These are phyloP conservation scores for Lepidium didymum DNA, from an alignment of 345 rosid genomes.

Conservation along the genomic window DNA sequence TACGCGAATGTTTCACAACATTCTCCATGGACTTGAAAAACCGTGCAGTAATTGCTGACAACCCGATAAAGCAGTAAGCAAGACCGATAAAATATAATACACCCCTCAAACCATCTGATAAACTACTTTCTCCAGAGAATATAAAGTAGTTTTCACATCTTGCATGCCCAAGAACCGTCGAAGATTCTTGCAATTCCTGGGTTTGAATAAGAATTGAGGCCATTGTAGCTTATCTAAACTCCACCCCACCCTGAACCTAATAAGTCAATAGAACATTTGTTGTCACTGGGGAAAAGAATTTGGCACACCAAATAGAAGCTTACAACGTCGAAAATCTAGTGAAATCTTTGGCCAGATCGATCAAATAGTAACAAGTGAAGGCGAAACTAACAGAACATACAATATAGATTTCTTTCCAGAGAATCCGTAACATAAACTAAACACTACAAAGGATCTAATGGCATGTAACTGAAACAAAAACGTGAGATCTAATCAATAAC, in stretches of 20 bases:
- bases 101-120: slow-evolving; percentile 43
- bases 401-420: not conserved
- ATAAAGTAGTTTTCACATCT: slow-evolving; percentile 54
- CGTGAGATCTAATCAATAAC: not conserved
- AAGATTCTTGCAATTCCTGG: slow-evolving; percentile 14
- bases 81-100: slow-evolving; percentile 57
- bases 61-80: slow-evolving; percentile 84
- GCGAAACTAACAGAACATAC: slow-evolving; percentile 13
- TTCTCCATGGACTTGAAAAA: slow-evolving; percentile 92
- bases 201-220: slow-evolving; percentile 23
- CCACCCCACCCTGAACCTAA: not conserved
- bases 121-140: slow-evolving; percentile 45
- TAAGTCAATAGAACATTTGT: slow-evolving; percentile 15
- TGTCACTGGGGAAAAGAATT: slow-evolving; percentile 12
- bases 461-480: not conserved
- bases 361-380: not conserved
- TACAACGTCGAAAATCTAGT: not conserved
- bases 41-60: slow-evolving; percentile 73
- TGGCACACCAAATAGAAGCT: slow-evolving; percentile 15
- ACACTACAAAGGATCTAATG: not conserved
- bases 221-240: slow-evolving; percentile 30
- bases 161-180: slow-evolving; percentile 22
- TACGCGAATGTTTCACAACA: slow-evolving; percentile 82
- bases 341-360: not conserved
- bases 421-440: not conserved